Evolutionary conservation across 2,329 filamentous ascomycete species (phyloP), one percentile per base, ranked within the genome.

Genomic region (Ascochyta rabiei): DNA sequence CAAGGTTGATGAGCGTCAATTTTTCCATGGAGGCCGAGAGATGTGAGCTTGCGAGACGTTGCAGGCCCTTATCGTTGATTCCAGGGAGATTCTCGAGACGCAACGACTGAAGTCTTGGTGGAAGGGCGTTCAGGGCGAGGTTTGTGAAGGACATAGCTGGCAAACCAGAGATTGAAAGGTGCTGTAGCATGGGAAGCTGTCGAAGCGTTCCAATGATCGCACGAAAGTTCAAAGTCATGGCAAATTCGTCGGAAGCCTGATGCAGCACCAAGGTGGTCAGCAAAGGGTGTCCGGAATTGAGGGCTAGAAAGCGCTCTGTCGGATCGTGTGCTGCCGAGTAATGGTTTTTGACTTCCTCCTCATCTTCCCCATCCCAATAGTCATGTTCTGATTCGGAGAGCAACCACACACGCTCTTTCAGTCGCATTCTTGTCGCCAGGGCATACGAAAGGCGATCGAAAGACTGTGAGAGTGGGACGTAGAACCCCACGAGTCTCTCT

Each of bases 331-430:
- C 76, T n/a, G 78, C 53, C 9, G 68, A 55, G 30, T 72, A 74
- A 40, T 66, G 71, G 6, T 41, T 56, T 4, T 51, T 49, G n/a
- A 38, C 47, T 12, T 56, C 61, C 61, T 57, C 71, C 1, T 60
- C 76, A 69, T 68, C 75, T 45, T 66, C 77, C 67, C 45, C 64
- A 56, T 72, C 44, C 71, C 70, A 54, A 6, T 47, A 23, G 3
- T 67, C 60, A 10, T 45, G 19, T n/a, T 64, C 58, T 7, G 53
- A 33, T n/a, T 69, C 63, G 2, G 53, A 31, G 2, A 86, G 67
- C n/a, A 84, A 70, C 84, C 84, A 86, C 2, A 79, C 76, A 47
- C 84, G 80, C 62, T 84, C 80, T 62, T 79, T 83, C 31, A 87
- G 67, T 45, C 80, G 79, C 46, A 76, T 74, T 35, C 83, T 75